Conservation (phyloP, 495 filamentous ascomycete species). For the Tuber magnatum region DNA sequence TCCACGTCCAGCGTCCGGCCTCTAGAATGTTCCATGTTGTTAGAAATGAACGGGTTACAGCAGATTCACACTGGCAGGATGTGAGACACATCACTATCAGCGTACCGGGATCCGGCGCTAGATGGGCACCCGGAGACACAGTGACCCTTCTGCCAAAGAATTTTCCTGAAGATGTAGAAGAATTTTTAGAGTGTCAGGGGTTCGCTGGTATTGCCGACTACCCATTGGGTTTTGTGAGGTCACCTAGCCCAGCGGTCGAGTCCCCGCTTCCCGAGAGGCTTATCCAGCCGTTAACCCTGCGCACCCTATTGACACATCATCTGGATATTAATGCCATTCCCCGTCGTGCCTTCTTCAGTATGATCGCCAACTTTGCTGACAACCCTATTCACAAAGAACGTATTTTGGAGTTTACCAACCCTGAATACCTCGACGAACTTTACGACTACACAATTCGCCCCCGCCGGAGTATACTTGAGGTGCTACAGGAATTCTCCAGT, state of each 20-base stretch:
- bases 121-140: slow-evolving; percentile 62
- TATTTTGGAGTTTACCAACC: slow-evolving; percentile 70
- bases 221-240: slow-evolving; percentile 47
- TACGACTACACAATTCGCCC: slow-evolving; percentile 94
- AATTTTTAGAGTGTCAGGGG: slow-evolving; percentile 64
- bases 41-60: slow-evolving; percentile 66
- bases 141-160: slow-evolving; percentile 81
- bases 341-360: slow-evolving; percentile 72
- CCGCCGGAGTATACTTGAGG: slow-evolving; percentile 81
- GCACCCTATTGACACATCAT: slow-evolving; percentile 68
- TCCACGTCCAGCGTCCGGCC: slow-evolving; percentile 41
- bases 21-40: slow-evolving; percentile 50
- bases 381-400: slow-evolving; percentile 71
- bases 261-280: slow-evolving; percentile 23
- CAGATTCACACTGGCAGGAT: slow-evolving; percentile 80
- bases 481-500: slow-evolving; percentile 78
- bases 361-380: slow-evolving; percentile 63
- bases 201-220: slow-evolving; percentile 68
- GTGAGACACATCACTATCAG: slow-evolving; percentile 67
- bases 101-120: slow-evolving; percentile 44
- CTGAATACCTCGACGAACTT: slow-evolving; percentile 74
- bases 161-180: slow-evolving; percentile 65
- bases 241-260: slow-evolving; percentile 32
- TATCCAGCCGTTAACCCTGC: slow-evolving; percentile 55
- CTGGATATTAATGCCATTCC: slow-evolving; percentile 86